Percentiles rank a stretch among this genome's conserved stretches.
Conservation (phyloP, 2,329 filamentous ascomycete genomes). For the Trichoderma atroviride region DNA sequence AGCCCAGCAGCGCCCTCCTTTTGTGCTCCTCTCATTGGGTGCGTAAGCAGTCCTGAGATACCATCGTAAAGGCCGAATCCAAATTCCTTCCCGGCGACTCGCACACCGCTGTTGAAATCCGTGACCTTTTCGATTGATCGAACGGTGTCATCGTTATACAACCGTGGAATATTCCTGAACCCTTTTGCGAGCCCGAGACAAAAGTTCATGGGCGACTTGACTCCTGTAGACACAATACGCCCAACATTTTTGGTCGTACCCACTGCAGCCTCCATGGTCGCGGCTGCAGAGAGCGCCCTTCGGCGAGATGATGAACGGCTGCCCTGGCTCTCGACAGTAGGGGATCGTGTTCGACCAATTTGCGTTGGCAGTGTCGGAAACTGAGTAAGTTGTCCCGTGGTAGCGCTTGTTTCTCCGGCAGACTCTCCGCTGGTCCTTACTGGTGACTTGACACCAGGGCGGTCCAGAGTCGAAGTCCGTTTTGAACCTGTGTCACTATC, state of each 20-base stretch:
- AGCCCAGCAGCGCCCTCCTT: slow-evolving; percentile 60
- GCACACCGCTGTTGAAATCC: slow-evolving; percentile 73
- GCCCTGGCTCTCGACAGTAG: slow-evolving; percentile 19
- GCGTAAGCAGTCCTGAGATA: slow-evolving; percentile 76
- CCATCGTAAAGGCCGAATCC: slow-evolving; percentile 79
- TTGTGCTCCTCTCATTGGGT: slow-evolving; percentile 65
- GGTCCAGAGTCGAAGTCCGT: slow-evolving; percentile 18
- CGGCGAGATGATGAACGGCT: slow-evolving; percentile 12
- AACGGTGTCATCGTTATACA: slow-evolving; percentile 84
- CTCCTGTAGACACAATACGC: slow-evolving; percentile 72
- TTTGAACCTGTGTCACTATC: slow-evolving; percentile 23
- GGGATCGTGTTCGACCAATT: not conserved
- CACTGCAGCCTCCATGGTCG: slow-evolving; percentile 60
- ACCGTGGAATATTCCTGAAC: slow-evolving; percentile 81
- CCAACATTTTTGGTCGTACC: slow-evolving; percentile 68
- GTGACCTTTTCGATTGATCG: slow-evolving; percentile 79
- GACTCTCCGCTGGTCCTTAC: not conserved
- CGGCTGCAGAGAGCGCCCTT: slow-evolving; percentile 26
- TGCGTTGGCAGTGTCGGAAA: not conserved
- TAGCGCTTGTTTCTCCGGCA: not conserved
- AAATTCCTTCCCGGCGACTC: slow-evolving; percentile 77
- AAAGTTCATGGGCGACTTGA: slow-evolving; percentile 83
- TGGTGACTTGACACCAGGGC: not conserved
- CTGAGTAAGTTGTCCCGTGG: not conserved
- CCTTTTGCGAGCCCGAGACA: slow-evolving; percentile 80